Evolutionary conservation across 1,284 basidiomycete genomes (phyloP).

Genomic region (Chondrostereum purpureum): DNA sequence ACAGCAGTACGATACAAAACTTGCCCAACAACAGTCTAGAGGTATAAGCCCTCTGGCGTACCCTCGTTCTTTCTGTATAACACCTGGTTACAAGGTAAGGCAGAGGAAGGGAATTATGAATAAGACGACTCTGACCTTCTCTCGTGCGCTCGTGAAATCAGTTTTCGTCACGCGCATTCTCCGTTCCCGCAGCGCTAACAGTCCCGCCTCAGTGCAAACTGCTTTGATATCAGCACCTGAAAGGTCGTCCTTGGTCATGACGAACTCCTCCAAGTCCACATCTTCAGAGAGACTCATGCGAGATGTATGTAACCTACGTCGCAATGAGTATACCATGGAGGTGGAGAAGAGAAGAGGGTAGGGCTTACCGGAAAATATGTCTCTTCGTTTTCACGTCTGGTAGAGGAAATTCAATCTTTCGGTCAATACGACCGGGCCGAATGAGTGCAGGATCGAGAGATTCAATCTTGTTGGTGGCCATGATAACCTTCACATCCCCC

Average conservation of each 20-base stretch:
- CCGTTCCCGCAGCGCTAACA: slow-evolving; percentile 90
- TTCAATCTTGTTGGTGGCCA: slow-evolving; percentile 93
- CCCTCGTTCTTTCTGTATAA: slow-evolving; percentile 93
- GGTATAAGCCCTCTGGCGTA: slow-evolving; percentile 78
- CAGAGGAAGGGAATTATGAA: slow-evolving; percentile 10
- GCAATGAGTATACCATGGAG: slow-evolving; percentile 6
- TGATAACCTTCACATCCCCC: slow-evolving; percentile 97
- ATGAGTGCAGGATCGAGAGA: slow-evolving; percentile 95
- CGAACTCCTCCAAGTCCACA: slow-evolving; percentile 94
- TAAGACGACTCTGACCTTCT: slow-evolving; percentile 57
- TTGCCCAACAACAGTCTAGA: slow-evolving; percentile 38
- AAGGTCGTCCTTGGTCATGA: slow-evolving; percentile 94
- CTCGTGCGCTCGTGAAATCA: slow-evolving; percentile 82
- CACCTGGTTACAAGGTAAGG: slow-evolving; percentile 40
- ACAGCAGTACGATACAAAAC: no score
- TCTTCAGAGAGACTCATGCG: slow-evolving; percentile 92
- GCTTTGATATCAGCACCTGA: slow-evolving; percentile 99
- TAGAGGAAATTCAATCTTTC: slow-evolving; percentile 95
- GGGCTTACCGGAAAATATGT: slow-evolving; percentile 85
- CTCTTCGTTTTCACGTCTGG: slow-evolving; percentile 96
- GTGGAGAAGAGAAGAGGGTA: background rate
- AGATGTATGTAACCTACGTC: slow-evolving; percentile 79
- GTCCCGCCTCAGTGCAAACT: slow-evolving; percentile 93
- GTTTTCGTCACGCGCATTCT: slow-evolving; percentile 95
- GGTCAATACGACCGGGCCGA: slow-evolving; percentile 96